Conservation (phyloP, 768 basidiomycete genomes). For the Erythrobasidium yunnanense region DNA sequence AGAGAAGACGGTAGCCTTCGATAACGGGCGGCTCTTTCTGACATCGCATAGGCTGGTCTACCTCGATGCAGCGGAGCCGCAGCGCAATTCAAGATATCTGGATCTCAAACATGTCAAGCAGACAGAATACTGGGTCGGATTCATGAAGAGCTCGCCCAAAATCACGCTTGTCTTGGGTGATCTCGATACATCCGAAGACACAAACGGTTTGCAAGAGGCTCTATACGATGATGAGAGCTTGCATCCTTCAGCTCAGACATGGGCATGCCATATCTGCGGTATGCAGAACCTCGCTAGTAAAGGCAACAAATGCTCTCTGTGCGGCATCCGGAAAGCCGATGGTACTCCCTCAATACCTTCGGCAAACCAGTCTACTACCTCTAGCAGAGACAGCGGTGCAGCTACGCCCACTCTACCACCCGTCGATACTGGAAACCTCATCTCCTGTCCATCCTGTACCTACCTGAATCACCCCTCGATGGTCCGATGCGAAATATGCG, state of each 20-base stretch:
- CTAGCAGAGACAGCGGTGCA: too few relatives aligned
- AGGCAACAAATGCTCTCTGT: slow-evolving; percentile 54
- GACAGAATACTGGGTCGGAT: slow-evolving; percentile 79
- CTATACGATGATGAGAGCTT: neutral
- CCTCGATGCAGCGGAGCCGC: slow-evolving; percentile 50
- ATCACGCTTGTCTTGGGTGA: slow-evolving; percentile 52
- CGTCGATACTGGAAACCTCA: slow-evolving; percentile 40
- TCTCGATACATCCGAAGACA: neutral
- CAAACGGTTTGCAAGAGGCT: neutral
- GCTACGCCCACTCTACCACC: slow-evolving; percentile 32
- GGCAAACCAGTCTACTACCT: neutral
- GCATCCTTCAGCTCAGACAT: slow-evolving; percentile 45
- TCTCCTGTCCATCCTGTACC: slow-evolving; percentile 76
- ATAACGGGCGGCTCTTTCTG: slow-evolving; percentile 59
- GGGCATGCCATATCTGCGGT: slow-evolving; percentile 84
- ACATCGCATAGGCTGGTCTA: slow-evolving; percentile 81
- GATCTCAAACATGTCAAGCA: slow-evolving; percentile 56
- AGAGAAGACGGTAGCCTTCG: slow-evolving; percentile 71
- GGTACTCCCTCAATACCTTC: neutral
- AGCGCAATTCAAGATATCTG: slow-evolving; percentile 55
- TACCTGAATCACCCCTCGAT: slow-evolving; percentile 77
- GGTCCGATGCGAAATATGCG: slow-evolving; percentile 72
- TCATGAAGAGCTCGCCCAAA: slow-evolving; percentile 81
- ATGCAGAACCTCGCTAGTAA: slow-evolving; percentile 62
- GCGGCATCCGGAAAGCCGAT: slow-evolving; percentile 54